phyloP scores from a whole-genome alignment of 1,139 yeast genomes.

The Scheffersomyces illinoinensis region DNA sequence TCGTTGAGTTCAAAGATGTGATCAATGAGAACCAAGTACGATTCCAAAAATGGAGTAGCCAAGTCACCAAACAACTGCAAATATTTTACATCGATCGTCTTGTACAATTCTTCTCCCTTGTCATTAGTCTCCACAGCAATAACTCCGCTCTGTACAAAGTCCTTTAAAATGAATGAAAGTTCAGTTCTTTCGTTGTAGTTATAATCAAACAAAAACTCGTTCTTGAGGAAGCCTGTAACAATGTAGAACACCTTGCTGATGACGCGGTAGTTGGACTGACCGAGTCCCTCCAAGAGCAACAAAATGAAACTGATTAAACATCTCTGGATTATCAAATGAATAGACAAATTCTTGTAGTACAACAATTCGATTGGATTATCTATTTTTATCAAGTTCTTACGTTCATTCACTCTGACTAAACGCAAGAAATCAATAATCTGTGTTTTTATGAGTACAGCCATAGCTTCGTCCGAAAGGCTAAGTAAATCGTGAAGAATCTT shows the following conservation, averaged over 20 bases:
- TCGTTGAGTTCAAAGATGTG: slow-evolving; percentile 14
- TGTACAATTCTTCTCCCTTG: slow-evolving; percentile 14
- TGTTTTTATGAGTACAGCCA: slow-evolving; percentile 22
- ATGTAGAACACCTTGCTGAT: slow-evolving; percentile 34
- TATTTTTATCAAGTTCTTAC: slow-evolving; percentile 27
- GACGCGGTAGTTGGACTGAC: slow-evolving; percentile 18
- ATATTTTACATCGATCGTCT: slow-evolving; percentile 24
- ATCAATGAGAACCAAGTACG: slow-evolving; percentile 36
- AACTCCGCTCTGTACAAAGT: slow-evolving; percentile 20
- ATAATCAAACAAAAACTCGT: slow-evolving; percentile 48
- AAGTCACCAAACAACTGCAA: slow-evolving; percentile 28
- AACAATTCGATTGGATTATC: slow-evolving; percentile 43
- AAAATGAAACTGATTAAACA: slow-evolving; percentile 38
- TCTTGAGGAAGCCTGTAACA: slow-evolving; percentile 41
- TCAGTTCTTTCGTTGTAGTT: slow-evolving; percentile 34
- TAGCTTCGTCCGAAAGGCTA: slow-evolving; percentile 12
- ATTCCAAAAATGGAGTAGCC: slow-evolving; percentile 42
- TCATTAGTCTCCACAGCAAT: slow-evolving; percentile 16
- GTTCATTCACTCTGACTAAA: slow-evolving; percentile 31
- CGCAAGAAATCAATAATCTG: slow-evolving; percentile 38
- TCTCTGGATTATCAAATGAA: slow-evolving; percentile 41
- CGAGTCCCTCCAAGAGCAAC: slow-evolving; percentile 12
- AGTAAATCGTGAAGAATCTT: slow-evolving; percentile 16
- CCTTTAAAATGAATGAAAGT: slow-evolving; percentile 30
- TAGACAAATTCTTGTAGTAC: slow-evolving; percentile 45